Conservation (phyloP, 176 grass and related monocot genomes). For the Carex cristatella region DNA sequence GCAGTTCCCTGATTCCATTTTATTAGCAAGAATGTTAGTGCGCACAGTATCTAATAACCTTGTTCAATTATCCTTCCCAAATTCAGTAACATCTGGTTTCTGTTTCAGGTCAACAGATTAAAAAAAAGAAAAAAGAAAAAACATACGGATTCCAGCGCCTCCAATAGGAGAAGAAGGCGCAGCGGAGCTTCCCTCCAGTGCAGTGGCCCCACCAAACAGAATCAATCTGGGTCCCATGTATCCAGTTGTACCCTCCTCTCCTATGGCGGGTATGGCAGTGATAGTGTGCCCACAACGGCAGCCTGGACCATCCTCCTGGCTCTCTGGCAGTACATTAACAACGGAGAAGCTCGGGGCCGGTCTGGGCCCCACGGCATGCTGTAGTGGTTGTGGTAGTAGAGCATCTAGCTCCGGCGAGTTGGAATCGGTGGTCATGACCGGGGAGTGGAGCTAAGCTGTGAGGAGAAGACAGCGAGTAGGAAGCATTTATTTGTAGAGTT, state of each 20-base stretch:
- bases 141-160: slow-evolving; percentile 79
- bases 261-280: slow-evolving; percentile 62
- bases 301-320: slow-evolving; percentile 81
- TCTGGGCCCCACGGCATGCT: slow-evolving; percentile 34
- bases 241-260: slow-evolving; percentile 56
- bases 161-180: slow-evolving; percentile 57
- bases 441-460: background rate
- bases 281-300: slow-evolving; percentile 95
- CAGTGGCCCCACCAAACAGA: slow-evolving; percentile 85
- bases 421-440: slow-evolving; percentile 33
- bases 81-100: background rate
- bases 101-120: background rate
- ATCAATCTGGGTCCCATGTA: slow-evolving; percentile 58
- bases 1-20: background rate
- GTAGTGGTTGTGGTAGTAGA: background rate
- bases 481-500: slow-evolving; percentile 12
- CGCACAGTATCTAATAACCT: background rate
- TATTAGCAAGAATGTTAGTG: background rate
- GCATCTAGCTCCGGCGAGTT: slow-evolving; percentile 24
- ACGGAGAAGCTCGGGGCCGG: slow-evolving; percentile 72
- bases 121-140: background rate
- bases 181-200: slow-evolving; percentile 74
- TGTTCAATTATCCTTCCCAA: background rate
- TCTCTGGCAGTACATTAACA: slow-evolving; percentile 62
- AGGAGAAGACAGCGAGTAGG: background rate